phyloP scores from a whole-genome alignment of 768 basidiomycete genomes.

The Tricholoma flavovirens region DNA sequence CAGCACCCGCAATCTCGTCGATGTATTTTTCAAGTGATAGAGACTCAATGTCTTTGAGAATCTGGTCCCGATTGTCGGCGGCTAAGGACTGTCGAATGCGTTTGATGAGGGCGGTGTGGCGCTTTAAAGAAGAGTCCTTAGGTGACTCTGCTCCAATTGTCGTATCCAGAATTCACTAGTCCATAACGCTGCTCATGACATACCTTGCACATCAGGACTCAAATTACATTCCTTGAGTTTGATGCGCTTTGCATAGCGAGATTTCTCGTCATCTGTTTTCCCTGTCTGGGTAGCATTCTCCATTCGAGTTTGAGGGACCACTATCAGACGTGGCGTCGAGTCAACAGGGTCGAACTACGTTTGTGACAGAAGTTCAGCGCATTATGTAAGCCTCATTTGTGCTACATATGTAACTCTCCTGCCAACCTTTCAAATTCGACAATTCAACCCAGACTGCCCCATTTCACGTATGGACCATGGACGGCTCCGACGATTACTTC shows the following conservation, averaged over 20 bases:
- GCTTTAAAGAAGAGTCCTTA: slow-evolving; percentile 92
- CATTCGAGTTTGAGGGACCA: slow-evolving; percentile 17
- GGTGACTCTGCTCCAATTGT: slow-evolving; percentile 45
- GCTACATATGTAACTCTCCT: no score
- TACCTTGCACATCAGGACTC: slow-evolving; percentile 44
- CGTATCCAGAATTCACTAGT: not conserved
- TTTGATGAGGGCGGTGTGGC: slow-evolving; percentile 94
- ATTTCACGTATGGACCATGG: slow-evolving; percentile 33
- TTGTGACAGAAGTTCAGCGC: not conserved
- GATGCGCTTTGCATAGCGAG: slow-evolving; percentile 50
- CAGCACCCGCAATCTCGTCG: slow-evolving; percentile 87
- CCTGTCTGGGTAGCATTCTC: slow-evolving; percentile 24
- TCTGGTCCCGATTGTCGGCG: slow-evolving; percentile 74
- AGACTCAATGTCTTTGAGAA: slow-evolving; percentile 87
- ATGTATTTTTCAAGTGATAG: slow-evolving; percentile 93
- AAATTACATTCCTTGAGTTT: slow-evolving; percentile 55
- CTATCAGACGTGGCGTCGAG: not conserved
- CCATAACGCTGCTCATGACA: slow-evolving; percentile 12
- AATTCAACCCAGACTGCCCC: not conserved
- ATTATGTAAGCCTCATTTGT: not conserved
- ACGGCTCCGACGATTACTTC: slow-evolving; percentile 61
- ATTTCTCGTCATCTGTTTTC: slow-evolving; percentile 39
- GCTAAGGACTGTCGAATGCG: slow-evolving; percentile 85
- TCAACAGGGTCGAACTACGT: no score
- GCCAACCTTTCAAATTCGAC: not conserved